Evolutionary conservation across 257 asterid genomes (phyloP).

Genomic region (Ehretia macrophylla): DNA sequence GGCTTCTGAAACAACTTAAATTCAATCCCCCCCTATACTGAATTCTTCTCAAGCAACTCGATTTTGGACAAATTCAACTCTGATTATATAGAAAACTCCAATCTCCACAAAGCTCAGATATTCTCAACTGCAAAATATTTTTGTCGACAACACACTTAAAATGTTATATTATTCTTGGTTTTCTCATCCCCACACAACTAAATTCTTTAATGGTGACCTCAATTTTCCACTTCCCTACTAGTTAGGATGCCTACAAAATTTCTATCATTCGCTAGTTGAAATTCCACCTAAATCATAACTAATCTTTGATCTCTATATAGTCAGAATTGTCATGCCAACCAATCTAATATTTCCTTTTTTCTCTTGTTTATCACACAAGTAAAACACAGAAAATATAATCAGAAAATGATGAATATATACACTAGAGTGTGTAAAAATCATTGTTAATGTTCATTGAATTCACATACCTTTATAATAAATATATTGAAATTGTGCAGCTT

Average conservation of each 20-base stretch:
- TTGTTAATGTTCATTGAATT: background rate
- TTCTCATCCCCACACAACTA: too few species aligned
- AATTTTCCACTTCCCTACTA: slow-evolving; percentile 19
- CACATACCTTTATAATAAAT: background rate
- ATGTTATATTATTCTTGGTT: too few species aligned
- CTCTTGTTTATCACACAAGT: slow-evolving; percentile 10
- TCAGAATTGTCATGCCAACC: slow-evolving; percentile 29
- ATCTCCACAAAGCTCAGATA: slow-evolving; percentile 2
- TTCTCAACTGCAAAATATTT: slow-evolving; percentile 14
- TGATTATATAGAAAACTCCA: slow-evolving; percentile 1
- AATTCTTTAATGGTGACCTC: slow-evolving; percentile 15
- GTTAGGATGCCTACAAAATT: slow-evolving; percentile 21
- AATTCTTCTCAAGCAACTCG: slow-evolving; percentile 6
- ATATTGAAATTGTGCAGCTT: slow-evolving; percentile 11
- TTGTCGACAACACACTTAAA: background rate
- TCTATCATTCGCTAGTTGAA: slow-evolving; percentile 37
- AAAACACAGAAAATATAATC: slow-evolving; percentile 17
- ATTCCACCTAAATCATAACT: slow-evolving; percentile 57
- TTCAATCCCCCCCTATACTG: background rate
- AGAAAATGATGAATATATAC: slow-evolving; percentile 10
- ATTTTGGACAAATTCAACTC: background rate
- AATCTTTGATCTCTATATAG: slow-evolving; percentile 20
- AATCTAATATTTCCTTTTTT: slow-evolving; percentile 11
- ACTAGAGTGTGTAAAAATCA: too few species aligned
- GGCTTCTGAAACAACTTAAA: background rate